A percentile compares a stretch with the other conserved stretches of the same genome.
These are phyloP conservation scores for Phlegmacium glaucopus DNA, from an alignment of 768 basidiomycete genomes.

Conservation along the genomic window DNA sequence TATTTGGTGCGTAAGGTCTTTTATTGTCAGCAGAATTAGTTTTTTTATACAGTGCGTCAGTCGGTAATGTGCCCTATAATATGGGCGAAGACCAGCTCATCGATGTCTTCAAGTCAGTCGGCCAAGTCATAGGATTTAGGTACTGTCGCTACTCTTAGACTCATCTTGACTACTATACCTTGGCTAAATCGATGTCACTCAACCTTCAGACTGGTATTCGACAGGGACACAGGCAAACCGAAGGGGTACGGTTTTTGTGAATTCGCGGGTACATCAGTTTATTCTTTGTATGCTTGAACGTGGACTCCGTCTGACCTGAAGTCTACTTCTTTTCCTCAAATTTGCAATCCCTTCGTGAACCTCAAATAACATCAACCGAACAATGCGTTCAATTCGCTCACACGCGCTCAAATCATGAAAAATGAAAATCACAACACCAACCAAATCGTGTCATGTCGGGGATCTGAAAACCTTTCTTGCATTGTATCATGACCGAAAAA, in stretches of 20 bases:
- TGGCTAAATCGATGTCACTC: conserved; percentile 4
- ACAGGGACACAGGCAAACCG: conserved; percentile 92
- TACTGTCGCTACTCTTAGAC: conserved; percentile 24
- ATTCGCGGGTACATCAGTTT: conserved; percentile 73
- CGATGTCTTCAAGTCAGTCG: conserved; percentile 85
- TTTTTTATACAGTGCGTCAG: conserved; percentile 28
- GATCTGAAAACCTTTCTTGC: not conserved
- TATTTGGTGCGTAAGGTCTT: conserved; percentile 16
- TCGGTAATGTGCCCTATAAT: conserved; percentile 89
- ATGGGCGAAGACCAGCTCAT: conserved; percentile 89
- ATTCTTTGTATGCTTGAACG: conserved; percentile 18
- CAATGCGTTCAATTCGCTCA: not conserved
- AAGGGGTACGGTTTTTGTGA: conserved; percentile 94
- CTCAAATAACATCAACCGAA: not conserved
- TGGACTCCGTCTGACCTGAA: conserved; percentile 36
- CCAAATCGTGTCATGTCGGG: conserved; percentile 1
- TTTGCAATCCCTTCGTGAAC: conserved; percentile 2
- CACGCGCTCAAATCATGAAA: not conserved
- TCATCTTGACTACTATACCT: not conserved
- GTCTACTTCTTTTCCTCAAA: conserved; percentile 5
- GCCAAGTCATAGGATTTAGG: conserved; percentile 89
- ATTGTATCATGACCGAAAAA: not conserved
- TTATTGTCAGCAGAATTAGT: not conserved
- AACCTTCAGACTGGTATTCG: conserved; percentile 70
- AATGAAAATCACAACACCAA: not conserved